A percentile compares a stretch with the other conserved stretches of the same genome.
phyloP scores from a whole-genome alignment of 768 basidiomycete species.

The Terana coerulea region DNA sequence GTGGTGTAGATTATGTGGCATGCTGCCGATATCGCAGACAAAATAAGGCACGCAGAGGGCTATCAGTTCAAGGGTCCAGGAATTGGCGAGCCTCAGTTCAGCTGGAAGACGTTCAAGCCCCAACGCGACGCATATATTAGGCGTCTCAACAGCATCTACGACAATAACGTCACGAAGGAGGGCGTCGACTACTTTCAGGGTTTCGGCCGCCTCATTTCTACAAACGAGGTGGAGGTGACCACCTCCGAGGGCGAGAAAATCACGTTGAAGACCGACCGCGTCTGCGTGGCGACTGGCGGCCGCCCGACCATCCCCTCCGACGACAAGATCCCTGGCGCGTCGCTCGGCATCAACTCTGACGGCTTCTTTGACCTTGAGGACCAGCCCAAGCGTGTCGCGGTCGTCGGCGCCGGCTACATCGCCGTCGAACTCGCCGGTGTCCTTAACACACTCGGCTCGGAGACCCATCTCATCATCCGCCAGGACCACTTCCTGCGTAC shows the following conservation, averaged over 20 bases:
- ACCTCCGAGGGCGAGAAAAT: slow-evolving; percentile 66
- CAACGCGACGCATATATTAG: slow-evolving; percentile 96
- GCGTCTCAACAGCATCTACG: slow-evolving; percentile 87
- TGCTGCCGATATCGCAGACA: slow-evolving; percentile 86
- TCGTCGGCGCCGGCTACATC: slow-evolving; percentile 97
- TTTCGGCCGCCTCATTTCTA: slow-evolving; percentile 65
- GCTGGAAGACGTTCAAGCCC: slow-evolving; percentile 89
- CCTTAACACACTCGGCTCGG: slow-evolving; percentile 84
- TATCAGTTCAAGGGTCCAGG: slow-evolving; percentile 66
- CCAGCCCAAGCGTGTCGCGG: slow-evolving; percentile 90
- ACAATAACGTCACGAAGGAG: slow-evolving; percentile 82
- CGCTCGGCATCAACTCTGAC: slow-evolving; percentile 88
- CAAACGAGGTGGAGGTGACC: slow-evolving; percentile 70
- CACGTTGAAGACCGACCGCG: slow-evolving; percentile 68
- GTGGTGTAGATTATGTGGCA: slow-evolving; percentile 91
- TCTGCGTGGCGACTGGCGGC: slow-evolving; percentile 86
- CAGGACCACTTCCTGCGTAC: slow-evolving; percentile 86
- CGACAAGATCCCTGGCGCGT: slow-evolving; percentile 81
- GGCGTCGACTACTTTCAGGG: slow-evolving; percentile 86
- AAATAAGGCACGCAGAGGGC: slow-evolving; percentile 69
- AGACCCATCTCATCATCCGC: slow-evolving; percentile 91
- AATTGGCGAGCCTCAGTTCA: slow-evolving; percentile 57
- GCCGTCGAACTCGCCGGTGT: slow-evolving; percentile 96
- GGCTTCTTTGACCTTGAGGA: slow-evolving; percentile 92
- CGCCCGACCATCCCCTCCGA: slow-evolving; percentile 77